Evolutionary conservation across 768 basidiomycete species (phyloP).

Genomic region (Termitomyces sp.): DNA sequence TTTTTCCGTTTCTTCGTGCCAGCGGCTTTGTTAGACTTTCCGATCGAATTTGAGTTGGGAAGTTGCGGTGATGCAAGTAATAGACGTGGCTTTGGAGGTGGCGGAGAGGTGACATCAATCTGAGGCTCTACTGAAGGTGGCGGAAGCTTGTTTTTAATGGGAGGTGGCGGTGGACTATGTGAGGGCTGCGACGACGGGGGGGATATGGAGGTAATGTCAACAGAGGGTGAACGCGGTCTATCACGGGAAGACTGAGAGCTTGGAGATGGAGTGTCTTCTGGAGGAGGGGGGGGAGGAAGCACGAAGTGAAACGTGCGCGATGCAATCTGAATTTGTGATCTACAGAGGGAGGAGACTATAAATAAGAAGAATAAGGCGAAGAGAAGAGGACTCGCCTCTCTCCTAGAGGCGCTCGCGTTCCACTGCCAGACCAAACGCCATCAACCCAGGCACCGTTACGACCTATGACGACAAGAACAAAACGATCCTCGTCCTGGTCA

Average conservation of each 20-base stretch:
- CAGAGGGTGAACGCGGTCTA: slow-evolving; percentile 69
- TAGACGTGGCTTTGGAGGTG: slow-evolving; percentile 30
- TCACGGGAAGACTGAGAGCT: slow-evolving; percentile 69
- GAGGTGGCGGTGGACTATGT: slow-evolving; percentile 60
- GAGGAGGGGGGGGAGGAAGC: slow-evolving; percentile 79
- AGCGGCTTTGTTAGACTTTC: slow-evolving; percentile 36
- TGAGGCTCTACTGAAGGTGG: slow-evolving; percentile 37
- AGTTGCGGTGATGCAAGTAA: slow-evolving; percentile 39
- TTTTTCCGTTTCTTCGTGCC: slow-evolving; percentile 74
- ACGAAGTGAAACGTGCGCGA: slow-evolving; percentile 96
- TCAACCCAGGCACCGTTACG: slow-evolving; percentile 98
- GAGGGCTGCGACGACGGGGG: slow-evolving; percentile 80
- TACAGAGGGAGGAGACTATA: slow-evolving; percentile 22
- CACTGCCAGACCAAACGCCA: slow-evolving; percentile 90
- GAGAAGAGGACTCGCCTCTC: slow-evolving; percentile 51
- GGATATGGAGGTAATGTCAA: slow-evolving; percentile 77
- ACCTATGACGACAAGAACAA: slow-evolving; percentile 88
- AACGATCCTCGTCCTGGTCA: slow-evolving; percentile 83
- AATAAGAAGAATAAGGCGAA: background rate
- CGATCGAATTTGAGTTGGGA: slow-evolving; percentile 57
- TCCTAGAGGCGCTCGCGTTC: slow-evolving; percentile 77
- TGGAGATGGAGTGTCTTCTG: slow-evolving; percentile 77
- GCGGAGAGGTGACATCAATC: slow-evolving; percentile 31
- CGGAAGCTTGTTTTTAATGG: slow-evolving; percentile 39
- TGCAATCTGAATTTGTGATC: slow-evolving; percentile 95